Conservation (phyloP, 768 basidiomycete species). For the Melanogaster broomeanus region DNA sequence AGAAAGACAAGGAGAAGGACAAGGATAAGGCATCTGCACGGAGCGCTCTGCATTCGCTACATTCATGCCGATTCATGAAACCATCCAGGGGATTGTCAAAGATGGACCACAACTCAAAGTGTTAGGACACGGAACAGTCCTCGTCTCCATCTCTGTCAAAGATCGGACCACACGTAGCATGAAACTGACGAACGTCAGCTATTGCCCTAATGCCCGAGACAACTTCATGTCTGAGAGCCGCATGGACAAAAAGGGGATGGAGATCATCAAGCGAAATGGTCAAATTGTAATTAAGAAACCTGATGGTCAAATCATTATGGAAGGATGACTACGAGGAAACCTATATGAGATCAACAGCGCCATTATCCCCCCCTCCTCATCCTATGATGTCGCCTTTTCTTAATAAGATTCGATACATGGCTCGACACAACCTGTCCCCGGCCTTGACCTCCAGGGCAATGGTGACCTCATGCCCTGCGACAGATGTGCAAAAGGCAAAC, state of each 20-base stretch:
- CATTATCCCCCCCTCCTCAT: constrained; percentile 2
- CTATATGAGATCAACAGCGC: constrained; percentile 10
- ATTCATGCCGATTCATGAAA: neutral
- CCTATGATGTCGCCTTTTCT: constrained; percentile 1
- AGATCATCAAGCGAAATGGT: constrained; percentile 3
- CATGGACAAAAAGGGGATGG: constrained; percentile 3
- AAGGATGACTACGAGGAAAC: constrained; percentile 3
- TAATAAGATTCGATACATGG: constrained; percentile 1
- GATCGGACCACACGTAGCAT: neutral
- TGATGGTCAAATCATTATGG: constrained; percentile 3
- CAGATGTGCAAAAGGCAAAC: constrained; percentile 9
- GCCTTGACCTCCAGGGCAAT: constrained; percentile 3
- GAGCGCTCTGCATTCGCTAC: neutral
- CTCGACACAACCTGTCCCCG: constrained; percentile 5
- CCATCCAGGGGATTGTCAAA: constrained; percentile 7
- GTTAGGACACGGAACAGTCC: neutral
- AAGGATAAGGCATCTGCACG: neutral
- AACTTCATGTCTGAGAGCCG: constrained; percentile 10
- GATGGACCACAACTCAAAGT: constrained; percentile 4
- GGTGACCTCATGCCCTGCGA: constrained; percentile 3
- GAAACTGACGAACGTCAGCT: constrained; percentile 7
- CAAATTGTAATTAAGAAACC: neutral
- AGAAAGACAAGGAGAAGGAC: no score
- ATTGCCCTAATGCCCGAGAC: constrained; percentile 2
- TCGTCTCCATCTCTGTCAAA: neutral